Evolutionary conservation across 169 alveolate genomes (phyloP).

Genomic region (Plasmodium gonderi): DNA sequence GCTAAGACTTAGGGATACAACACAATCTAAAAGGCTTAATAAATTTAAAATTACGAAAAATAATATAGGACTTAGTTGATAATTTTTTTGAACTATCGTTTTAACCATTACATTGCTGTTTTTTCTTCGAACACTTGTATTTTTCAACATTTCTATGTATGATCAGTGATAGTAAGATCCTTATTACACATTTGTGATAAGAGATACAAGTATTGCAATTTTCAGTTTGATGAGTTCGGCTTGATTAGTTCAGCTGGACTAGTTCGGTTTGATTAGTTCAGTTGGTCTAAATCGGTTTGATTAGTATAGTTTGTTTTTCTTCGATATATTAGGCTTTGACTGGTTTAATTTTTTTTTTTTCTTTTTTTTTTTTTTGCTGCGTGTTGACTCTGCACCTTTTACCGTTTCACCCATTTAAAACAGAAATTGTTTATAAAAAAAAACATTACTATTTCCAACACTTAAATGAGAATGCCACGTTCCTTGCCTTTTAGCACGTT

Average conservation of each 20-base stretch:
- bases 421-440: not conserved
- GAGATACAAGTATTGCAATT: not conserved
- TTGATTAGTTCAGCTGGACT: too few species aligned
- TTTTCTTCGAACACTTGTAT: not conserved
- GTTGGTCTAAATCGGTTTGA: too few species aligned
- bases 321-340: not conserved
- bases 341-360: not conserved
- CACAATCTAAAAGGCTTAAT: constrained; percentile 7
- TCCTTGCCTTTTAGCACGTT: not conserved
- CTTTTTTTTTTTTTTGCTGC: too few species aligned
- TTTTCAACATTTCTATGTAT: not conserved
- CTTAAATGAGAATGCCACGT: not conserved
- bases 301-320: too few species aligned
- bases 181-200: not conserved
- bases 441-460: not conserved
- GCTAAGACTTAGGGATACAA: constrained; percentile 11
- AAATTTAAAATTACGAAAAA: not conserved
- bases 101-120: not conserved
- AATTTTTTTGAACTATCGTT: not conserved
- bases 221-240: too few species aligned
- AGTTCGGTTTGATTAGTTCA: too few species aligned
- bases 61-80: not conserved
- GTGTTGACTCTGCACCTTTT: not conserved
- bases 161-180: not conserved
- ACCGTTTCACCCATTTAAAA: not conserved